Conservation (phyloP, 2,329 filamentous ascomycete species). For the Xylaria sp. region DNA sequence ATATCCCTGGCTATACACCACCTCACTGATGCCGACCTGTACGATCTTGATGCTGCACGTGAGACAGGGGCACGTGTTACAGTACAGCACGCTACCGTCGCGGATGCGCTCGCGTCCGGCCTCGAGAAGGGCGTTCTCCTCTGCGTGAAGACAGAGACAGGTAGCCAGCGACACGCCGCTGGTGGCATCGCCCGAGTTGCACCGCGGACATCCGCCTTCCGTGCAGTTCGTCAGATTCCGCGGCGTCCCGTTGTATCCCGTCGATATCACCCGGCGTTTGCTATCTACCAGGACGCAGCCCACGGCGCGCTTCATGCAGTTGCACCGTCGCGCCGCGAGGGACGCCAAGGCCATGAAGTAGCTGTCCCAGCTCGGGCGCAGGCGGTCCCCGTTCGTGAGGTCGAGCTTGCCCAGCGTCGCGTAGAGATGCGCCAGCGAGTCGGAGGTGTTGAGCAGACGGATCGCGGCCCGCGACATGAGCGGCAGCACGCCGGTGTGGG, state of each 20-base stretch:
- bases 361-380: slow-evolving; percentile 92
- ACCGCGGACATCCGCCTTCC: slow-evolving; percentile 89
- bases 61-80: slow-evolving; percentile 95
- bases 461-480: slow-evolving; percentile 85
- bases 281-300: slow-evolving; percentile 89
- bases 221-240: slow-evolving; percentile 89
- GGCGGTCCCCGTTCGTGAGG: slow-evolving; percentile 79
- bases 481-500: slow-evolving; percentile 72
- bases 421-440: slow-evolving; percentile 76
- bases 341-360: slow-evolving; percentile 99
- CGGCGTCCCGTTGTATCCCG: slow-evolving; percentile 98
- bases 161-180: slow-evolving; percentile 81
- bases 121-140: slow-evolving; percentile 96
- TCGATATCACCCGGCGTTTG: slow-evolving; percentile 88
- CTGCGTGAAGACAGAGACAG: slow-evolving; percentile 96
- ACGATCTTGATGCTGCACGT: slow-evolving; percentile 99
- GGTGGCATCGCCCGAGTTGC: slow-evolving; percentile 77
- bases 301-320: slow-evolving; percentile 98
- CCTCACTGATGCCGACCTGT: slow-evolving; percentile 94
- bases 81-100: slow-evolving; percentile 86
- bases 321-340: slow-evolving; percentile 87
- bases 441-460: slow-evolving; percentile 85
- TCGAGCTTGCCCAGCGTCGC: slow-evolving; percentile 78
- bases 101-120: slow-evolving; percentile 91
- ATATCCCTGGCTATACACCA: slow-evolving; percentile 93